These are phyloP conservation scores for Puccinia triticina DNA, from an alignment of 1,284 basidiomycete species.

Conservation along the genomic window DNA sequence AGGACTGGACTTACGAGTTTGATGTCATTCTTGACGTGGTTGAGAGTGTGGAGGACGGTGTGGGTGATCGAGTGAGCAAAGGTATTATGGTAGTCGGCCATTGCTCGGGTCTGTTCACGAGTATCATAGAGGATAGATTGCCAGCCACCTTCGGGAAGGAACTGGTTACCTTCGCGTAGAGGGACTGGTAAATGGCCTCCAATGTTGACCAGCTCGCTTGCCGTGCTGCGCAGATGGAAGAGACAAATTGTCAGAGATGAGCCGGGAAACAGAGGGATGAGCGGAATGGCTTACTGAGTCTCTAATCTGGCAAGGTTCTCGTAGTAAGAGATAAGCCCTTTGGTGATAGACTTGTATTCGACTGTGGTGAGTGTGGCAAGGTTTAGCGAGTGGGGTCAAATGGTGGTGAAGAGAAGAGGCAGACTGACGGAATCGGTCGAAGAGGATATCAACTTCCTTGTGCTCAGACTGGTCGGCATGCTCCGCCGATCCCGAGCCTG, in stretches of 20 bases:
- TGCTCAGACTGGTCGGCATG: slow-evolving; percentile 37
- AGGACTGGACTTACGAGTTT: slow-evolving; percentile 12
- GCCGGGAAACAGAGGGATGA: background rate
- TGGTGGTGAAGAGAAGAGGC: background rate
- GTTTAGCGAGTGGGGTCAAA: background rate
- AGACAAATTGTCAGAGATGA: background rate
- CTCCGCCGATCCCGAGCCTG: slow-evolving; percentile 41
- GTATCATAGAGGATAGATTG: slow-evolving; percentile 38
- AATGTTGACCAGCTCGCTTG: slow-evolving; percentile 25
- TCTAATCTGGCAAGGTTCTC: slow-evolving; percentile 42
- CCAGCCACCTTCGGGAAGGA: slow-evolving; percentile 48
- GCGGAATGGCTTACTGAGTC: slow-evolving; percentile 34
- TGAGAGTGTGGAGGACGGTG: slow-evolving; percentile 22
- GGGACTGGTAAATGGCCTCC: slow-evolving; percentile 44
- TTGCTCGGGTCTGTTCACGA: slow-evolving; percentile 41
- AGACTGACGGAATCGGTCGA: slow-evolving; percentile 42
- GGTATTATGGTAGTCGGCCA: slow-evolving; percentile 38
- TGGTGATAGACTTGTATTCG: slow-evolving; percentile 45
- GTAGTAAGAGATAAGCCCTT: slow-evolving; percentile 40
- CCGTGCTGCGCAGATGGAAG: too few species aligned
- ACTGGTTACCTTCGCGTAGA: slow-evolving; percentile 39
- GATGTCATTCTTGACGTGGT: slow-evolving; percentile 40
- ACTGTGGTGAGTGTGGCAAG: background rate
- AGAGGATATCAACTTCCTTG: slow-evolving; percentile 42
- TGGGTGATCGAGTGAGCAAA: slow-evolving; percentile 40